phyloP scores from a whole-genome alignment of 108 stramenopile genomes.

The Skeletonema potamos region DNA sequence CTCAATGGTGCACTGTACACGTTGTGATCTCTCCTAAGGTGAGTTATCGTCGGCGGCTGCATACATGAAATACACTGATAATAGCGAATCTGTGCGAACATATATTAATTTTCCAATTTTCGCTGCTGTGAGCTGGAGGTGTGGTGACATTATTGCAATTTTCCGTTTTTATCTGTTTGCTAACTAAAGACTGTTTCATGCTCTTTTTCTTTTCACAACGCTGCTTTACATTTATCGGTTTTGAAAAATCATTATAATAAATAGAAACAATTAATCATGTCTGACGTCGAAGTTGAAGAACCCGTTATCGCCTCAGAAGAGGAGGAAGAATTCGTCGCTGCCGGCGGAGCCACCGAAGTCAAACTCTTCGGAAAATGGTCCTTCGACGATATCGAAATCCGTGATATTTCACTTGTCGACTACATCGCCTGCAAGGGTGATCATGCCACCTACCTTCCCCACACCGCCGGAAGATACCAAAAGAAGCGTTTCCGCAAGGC shows the following conservation, averaged over 20 bases:
- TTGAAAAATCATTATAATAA: not conserved
- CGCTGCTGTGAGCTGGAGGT: not conserved
- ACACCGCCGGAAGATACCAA: slow-evolving; percentile 99
- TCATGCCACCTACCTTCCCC: slow-evolving; percentile 97
- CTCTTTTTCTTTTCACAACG: not conserved
- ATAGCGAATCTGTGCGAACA: not conserved
- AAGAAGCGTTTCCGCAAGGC: slow-evolving; percentile 99
- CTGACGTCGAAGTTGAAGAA: slow-evolving; percentile 71
- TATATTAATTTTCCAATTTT: not conserved
- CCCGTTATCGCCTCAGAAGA: slow-evolving; percentile 53
- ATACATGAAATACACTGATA: not conserved
- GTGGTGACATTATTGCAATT: not conserved
- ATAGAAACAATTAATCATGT: slow-evolving; percentile 47
- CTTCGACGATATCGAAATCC: slow-evolving; percentile 97
- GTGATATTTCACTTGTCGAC: slow-evolving; percentile 97
- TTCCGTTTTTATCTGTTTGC: not conserved
- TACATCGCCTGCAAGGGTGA: slow-evolving; percentile 97
- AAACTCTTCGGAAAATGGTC: slow-evolving; percentile 98
- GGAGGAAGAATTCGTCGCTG: slow-evolving; percentile 79
- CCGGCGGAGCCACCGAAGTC: slow-evolving; percentile 80
- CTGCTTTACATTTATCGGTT: not conserved
- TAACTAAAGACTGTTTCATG: too few relatives aligned
- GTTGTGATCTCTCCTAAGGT: not conserved
- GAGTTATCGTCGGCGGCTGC: not conserved
- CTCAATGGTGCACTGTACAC: not conserved